A percentile compares a stretch with the other conserved stretches of the same genome.
phyloP scores from a whole-genome alignment of 352 stramenopile species.

The Plasmopara muralis region DNA sequence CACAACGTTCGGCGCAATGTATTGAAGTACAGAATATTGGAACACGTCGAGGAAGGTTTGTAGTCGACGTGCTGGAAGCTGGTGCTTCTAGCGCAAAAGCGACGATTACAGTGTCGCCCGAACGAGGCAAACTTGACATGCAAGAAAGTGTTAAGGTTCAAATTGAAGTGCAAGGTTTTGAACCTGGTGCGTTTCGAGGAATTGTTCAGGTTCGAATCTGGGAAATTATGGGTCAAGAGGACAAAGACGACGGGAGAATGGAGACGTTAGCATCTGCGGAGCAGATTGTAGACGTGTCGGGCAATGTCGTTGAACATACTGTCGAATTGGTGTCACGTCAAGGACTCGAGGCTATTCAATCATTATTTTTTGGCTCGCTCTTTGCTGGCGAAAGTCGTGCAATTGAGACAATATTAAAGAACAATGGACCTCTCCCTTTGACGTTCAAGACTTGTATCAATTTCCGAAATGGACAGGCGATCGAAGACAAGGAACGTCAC shows the following conservation, averaged over 20 bases:
- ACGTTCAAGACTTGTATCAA: constrained; percentile 52
- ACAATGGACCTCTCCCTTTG: constrained; percentile 70
- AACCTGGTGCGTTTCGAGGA: constrained; percentile 33
- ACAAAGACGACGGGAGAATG: constrained; percentile 4
- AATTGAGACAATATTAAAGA: constrained; percentile 62
- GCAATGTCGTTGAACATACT: constrained; percentile 76
- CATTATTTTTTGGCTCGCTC: constrained; percentile 64
- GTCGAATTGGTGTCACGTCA: constrained; percentile 68
- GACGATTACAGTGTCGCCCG: constrained; percentile 26
- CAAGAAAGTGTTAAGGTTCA: constrained; percentile 36
- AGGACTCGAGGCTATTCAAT: constrained; percentile 36
- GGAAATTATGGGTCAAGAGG: constrained; percentile 11
- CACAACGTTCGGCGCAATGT: constrained; percentile 42
- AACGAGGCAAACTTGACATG: constrained; percentile 24
- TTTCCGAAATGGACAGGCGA: constrained; percentile 51
- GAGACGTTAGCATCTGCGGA: constrained; percentile 18
- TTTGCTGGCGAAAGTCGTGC: constrained; percentile 52
- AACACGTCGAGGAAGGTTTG: constrained; percentile 31
- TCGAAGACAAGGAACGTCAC: constrained; percentile 53
- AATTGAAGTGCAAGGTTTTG: constrained; percentile 34
- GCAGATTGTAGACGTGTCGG: constrained; percentile 76
- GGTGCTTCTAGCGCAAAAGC: constrained; percentile 3
- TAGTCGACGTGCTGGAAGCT: constrained; percentile 42
- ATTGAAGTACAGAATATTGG: constrained; percentile 53
- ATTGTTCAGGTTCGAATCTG: constrained; percentile 41